phyloP scores from a whole-genome alignment of 2,329 filamentous ascomycete species.

The Penicillium expansum region DNA sequence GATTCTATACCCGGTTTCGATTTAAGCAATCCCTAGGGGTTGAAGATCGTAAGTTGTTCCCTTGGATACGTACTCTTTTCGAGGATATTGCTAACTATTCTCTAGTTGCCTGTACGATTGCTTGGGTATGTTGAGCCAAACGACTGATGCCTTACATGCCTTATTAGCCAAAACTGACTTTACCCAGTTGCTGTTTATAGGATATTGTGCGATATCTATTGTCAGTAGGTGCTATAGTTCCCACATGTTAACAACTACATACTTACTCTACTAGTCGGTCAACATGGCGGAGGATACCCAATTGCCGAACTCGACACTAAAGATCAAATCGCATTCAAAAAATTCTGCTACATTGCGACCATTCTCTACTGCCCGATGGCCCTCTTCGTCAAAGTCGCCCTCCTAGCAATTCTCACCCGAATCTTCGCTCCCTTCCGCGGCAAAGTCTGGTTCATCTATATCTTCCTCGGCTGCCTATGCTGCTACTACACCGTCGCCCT shows the following conservation, averaged over 20 bases:
- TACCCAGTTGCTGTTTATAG: slow-evolving; percentile 31
- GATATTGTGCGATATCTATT: slow-evolving; percentile 34
- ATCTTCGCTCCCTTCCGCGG: slow-evolving; percentile 38
- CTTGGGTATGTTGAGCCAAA: slow-evolving; percentile 18
- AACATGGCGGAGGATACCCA: slow-evolving; percentile 39
- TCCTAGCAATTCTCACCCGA: slow-evolving; percentile 39
- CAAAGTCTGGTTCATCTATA: slow-evolving; percentile 36
- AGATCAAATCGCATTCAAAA: slow-evolving; percentile 27
- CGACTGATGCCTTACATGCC: too few species aligned
- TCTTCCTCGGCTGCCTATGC: slow-evolving; percentile 34
- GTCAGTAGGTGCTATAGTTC: slow-evolving; percentile 18
- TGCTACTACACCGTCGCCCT: slow-evolving; percentile 38
- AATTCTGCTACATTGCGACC: slow-evolving; percentile 39
- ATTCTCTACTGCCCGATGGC: slow-evolving; percentile 44
- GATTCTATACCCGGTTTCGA: slow-evolving; percentile 32
- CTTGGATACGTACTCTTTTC: not conserved
- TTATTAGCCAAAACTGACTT: not conserved
- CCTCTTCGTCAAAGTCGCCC: slow-evolving; percentile 38
- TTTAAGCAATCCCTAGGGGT: slow-evolving; percentile 31
- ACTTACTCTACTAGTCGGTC: slow-evolving; percentile 24
- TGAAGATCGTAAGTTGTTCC: slow-evolving; percentile 35
- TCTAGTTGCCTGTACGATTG: slow-evolving; percentile 18
- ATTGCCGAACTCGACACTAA: slow-evolving; percentile 23
- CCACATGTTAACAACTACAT: not conserved
- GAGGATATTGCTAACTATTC: slow-evolving; percentile 9